phyloP scores from a whole-genome alignment of 257 asterid genomes.

The Marsdenia floribunda region DNA sequence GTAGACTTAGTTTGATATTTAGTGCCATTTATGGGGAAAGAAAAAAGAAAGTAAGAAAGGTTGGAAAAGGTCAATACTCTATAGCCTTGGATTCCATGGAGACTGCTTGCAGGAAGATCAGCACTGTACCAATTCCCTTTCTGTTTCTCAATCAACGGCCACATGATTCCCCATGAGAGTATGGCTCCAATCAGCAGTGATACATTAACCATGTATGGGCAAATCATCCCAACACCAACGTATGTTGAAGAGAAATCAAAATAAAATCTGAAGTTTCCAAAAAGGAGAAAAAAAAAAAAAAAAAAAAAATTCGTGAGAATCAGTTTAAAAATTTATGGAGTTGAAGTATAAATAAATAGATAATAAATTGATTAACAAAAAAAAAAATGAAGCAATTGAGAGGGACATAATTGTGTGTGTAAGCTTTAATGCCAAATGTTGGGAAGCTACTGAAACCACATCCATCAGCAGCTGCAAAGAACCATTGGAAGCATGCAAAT shows the following conservation, averaged over 20 bases:
- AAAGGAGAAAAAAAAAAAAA: too few relatives aligned
- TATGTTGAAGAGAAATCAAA: slow-evolving; percentile 69
- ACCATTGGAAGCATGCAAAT: slow-evolving; percentile 69
- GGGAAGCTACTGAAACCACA: slow-evolving; percentile 78
- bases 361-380: too few relatives aligned
- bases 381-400: too few relatives aligned
- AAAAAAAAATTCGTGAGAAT: too few relatives aligned
- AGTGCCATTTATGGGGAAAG: too few relatives aligned
- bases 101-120: slow-evolving; percentile 24
- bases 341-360: too few relatives aligned
- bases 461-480: slow-evolving; percentile 46
- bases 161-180: slow-evolving; percentile 58
- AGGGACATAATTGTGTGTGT: slow-evolving; percentile 24
- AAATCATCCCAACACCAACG: slow-evolving; percentile 76
- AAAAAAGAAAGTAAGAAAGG: neutral
- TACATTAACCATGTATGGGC: slow-evolving; percentile 61
- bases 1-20: too few relatives aligned
- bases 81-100: slow-evolving; percentile 71
- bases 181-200: slow-evolving; percentile 57
- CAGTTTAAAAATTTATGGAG: too few relatives aligned
- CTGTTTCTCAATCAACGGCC: slow-evolving; percentile 52
- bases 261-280: slow-evolving; percentile 33
- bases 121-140: slow-evolving; percentile 53
- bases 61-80: slow-evolving; percentile 23
- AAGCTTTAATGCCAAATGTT: slow-evolving; percentile 70